Evolutionary conservation across 805 yeast species (phyloP).

Genomic region (Starmerella potacharoeniae): DNA sequence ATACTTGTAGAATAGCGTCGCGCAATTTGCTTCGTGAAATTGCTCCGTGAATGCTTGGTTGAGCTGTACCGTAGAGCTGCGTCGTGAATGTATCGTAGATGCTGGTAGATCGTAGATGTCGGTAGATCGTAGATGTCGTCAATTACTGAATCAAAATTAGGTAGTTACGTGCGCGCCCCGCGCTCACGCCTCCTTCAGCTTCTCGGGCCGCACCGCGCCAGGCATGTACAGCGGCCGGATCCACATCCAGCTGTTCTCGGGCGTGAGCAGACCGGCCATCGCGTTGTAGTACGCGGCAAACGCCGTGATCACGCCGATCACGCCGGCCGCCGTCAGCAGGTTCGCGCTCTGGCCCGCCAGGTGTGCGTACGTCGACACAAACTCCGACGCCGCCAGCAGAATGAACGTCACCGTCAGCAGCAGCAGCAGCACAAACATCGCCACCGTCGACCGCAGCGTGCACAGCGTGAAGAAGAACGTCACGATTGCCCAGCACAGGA

Average conservation of each 20-base stretch:
- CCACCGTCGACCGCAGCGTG: constrained; percentile 54
- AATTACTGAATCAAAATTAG: neutral
- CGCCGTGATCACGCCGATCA: constrained; percentile 45
- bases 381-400: constrained; percentile 42
- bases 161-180: neutral
- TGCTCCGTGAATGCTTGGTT: too few relatives aligned
- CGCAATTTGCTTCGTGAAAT: too few relatives aligned
- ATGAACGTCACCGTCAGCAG: constrained; percentile 44
- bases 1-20: too few relatives aligned
- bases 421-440: constrained; percentile 48
- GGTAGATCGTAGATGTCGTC: neutral
- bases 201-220: constrained; percentile 24
- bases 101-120: too few relatives aligned
- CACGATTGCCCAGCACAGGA: constrained; percentile 54
- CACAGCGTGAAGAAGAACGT: constrained; percentile 43
- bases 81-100: too few relatives aligned
- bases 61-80: too few relatives aligned
- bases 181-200: constrained; percentile 6
- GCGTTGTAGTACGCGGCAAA: constrained; percentile 53
- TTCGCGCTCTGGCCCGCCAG: constrained; percentile 27
- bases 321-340: constrained; percentile 49
- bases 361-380: constrained; percentile 26
- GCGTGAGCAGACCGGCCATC: constrained; percentile 49
- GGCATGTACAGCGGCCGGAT: constrained; percentile 43
- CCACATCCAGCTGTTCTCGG: constrained; percentile 46